Evolutionary conservation across 1,139 yeast genomes (phyloP).

Genomic region (Blastobotrys elegans): DNA sequence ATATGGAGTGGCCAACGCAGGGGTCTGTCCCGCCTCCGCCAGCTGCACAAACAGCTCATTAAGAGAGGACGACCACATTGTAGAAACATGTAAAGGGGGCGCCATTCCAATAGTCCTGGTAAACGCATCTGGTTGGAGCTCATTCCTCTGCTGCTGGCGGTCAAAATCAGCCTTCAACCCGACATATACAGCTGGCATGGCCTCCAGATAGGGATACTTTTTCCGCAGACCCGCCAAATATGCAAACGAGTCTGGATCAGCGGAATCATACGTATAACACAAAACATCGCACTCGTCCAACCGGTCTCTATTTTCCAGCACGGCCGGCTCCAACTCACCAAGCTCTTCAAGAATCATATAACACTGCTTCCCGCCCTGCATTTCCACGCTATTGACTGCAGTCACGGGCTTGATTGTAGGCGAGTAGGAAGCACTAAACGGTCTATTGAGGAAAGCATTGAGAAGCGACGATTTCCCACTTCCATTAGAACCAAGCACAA

Average conservation of each 20-base stretch:
- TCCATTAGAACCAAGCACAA: slow-evolving; percentile 75
- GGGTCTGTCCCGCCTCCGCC: slow-evolving; percentile 82
- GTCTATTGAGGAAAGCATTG: slow-evolving; percentile 74
- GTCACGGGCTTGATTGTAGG: slow-evolving; percentile 79
- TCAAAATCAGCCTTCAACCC: slow-evolving; percentile 94
- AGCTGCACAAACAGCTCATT: slow-evolving; percentile 81
- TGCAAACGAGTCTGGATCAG: slow-evolving; percentile 92
- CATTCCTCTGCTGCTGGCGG: slow-evolving; percentile 87
- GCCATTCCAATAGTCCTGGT: slow-evolving; percentile 61
- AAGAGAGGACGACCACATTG: slow-evolving; percentile 81
- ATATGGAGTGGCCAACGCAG: slow-evolving; percentile 76
- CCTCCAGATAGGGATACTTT: slow-evolving; percentile 54
- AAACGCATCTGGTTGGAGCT: slow-evolving; percentile 81
- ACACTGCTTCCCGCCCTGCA: slow-evolving; percentile 93
- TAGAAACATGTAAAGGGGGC: slow-evolving; percentile 83
- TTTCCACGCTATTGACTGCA: slow-evolving; percentile 90
- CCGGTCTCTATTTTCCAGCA: slow-evolving; percentile 64
- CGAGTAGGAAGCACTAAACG: slow-evolving; percentile 64
- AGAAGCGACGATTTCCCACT: slow-evolving; percentile 80
- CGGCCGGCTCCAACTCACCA: slow-evolving; percentile 81
- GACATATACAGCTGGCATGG: slow-evolving; percentile 79
- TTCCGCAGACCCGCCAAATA: slow-evolving; percentile 65
- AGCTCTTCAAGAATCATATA: slow-evolving; percentile 84
- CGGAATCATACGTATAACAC: slow-evolving; percentile 85
- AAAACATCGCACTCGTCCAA: slow-evolving; percentile 85